Base-by-base conservation (phyloP, 2,329 filamentous ascomycete genomes). In the Paraconiothyrium brasiliense region DNA sequence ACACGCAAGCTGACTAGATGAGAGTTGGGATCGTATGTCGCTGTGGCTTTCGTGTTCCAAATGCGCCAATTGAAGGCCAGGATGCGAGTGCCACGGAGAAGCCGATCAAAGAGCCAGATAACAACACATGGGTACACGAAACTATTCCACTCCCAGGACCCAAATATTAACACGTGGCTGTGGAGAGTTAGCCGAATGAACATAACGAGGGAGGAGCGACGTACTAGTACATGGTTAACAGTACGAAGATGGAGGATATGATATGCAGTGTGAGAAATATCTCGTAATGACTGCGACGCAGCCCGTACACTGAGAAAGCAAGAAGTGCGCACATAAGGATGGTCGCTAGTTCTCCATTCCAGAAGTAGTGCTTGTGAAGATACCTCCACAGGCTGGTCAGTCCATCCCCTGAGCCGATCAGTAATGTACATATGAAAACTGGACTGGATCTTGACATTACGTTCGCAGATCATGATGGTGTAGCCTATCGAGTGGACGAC, bases 401-500 rank as follows among this genome's bases (percentile, higher is more conserved):
- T 76, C 81, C 81, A 32, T 39, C 52, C 51, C 55, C 20, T 67
- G 7, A 52, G 20, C 54, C n/a, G 54, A 2, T 30, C 6, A 43
- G 32, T 32, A 14, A 43, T 3, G n/a, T n/a, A n/a, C 34, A 4
- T 35, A 11, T 16, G 8, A 27, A 22, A 5, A 7, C 35, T 24
- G 6, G n/a, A 16, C 4, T 16, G 1, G 32, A 37, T 13, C 37
- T 34, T 24, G 10, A 14, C 59, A 71, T 68, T 48, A 71, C 70
- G 64, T 34, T 69, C 58, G 35, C 79, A 71, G 1, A 84, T 77
- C 27, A 85, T 74, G 1, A 84, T 62, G 0, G 85, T 83, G 62
- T 90, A 92, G 0, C 84, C 84, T 1, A 89, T 60, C 0, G 88
- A 89, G 68, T 92, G 90, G 0, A 89, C 73, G 1, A 90, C 80